phyloP scores from a whole-genome alignment of 2,329 filamentous ascomycete species.

The Colletotrichum tropicicola region DNA sequence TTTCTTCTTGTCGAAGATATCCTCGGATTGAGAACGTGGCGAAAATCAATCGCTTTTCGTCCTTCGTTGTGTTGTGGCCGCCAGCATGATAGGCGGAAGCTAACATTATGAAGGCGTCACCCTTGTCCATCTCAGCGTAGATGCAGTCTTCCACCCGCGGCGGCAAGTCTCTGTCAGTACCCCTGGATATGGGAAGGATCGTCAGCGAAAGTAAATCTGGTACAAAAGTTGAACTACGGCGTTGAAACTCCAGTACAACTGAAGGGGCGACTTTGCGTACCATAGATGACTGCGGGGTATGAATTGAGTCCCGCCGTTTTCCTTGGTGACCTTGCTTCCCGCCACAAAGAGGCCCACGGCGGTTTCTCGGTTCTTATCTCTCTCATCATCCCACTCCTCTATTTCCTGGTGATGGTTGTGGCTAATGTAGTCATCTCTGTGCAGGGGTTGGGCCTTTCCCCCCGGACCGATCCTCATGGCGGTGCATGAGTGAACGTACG shows the following conservation, averaged over 20 bases:
- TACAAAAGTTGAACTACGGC: no score
- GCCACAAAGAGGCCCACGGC: constrained; percentile 39
- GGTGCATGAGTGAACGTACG: constrained; percentile 15
- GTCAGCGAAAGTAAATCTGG: no score
- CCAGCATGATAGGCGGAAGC: constrained; percentile 36
- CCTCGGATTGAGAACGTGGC: constrained; percentile 15
- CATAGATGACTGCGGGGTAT: constrained; percentile 40
- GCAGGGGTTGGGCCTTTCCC: constrained; percentile 37
- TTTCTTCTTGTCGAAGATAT: constrained; percentile 21
- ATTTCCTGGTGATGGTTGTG: constrained; percentile 34
- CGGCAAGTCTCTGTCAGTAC: constrained; percentile 2
- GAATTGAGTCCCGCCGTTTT: constrained; percentile 40
- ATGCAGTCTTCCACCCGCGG: constrained; percentile 18
- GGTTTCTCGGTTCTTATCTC: constrained; percentile 33
- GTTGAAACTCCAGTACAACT: no score
- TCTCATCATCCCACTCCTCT: constrained; percentile 12
- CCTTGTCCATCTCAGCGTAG: constrained; percentile 34
- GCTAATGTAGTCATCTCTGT: constrained; percentile 39
- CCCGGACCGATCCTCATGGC: constrained; percentile 34
- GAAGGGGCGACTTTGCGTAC: no score
- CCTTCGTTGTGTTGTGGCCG: constrained; percentile 30
- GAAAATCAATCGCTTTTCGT: constrained; percentile 26
- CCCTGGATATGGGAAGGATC: not conserved
- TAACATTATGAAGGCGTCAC: constrained; percentile 36
- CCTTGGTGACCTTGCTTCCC: constrained; percentile 37